Conservation (phyloP, 768 basidiomycete species). For the Tremella fuciformis region DNA sequence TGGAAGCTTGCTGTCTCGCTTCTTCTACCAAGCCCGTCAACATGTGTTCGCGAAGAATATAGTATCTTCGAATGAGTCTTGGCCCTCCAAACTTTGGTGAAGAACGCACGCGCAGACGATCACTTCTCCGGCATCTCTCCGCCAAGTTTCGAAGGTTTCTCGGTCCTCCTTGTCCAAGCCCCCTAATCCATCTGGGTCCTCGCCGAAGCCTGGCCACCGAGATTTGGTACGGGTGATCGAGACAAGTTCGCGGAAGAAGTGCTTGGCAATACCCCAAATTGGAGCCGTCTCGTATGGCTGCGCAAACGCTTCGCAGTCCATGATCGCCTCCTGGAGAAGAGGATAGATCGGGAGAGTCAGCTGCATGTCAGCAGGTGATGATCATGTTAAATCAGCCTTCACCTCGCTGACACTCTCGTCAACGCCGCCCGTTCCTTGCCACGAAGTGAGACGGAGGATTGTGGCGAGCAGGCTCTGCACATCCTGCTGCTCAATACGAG, state of each 20-base stretch:
- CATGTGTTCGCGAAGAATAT: constrained; percentile 81
- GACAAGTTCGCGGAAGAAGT: constrained; percentile 76
- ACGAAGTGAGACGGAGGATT: constrained; percentile 69
- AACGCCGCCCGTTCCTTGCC: constrained; percentile 70
- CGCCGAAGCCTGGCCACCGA: constrained; percentile 60
- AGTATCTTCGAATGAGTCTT: constrained; percentile 56
- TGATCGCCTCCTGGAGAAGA: constrained; percentile 74
- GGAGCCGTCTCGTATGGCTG: constrained; percentile 40
- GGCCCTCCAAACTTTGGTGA: background rate
- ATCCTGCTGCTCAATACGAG: constrained; percentile 60
- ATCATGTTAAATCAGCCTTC: background rate
- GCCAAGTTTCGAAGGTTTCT: constrained; percentile 44
- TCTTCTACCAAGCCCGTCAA: constrained; percentile 67
- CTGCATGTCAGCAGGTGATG: constrained; percentile 48
- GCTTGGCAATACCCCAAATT: constrained; percentile 59
- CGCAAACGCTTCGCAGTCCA: constrained; percentile 44
- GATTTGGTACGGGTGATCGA: constrained; percentile 69
- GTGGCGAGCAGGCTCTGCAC: constrained; percentile 70
- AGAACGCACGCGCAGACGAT: constrained; percentile 47
- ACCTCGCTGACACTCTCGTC: constrained; percentile 84
- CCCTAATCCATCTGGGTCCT: constrained; percentile 15
- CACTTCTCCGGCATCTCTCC: constrained; percentile 51
- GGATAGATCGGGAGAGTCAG: constrained; percentile 82
- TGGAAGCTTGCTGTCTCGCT: constrained; percentile 59
- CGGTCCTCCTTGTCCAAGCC: constrained; percentile 41